Evolutionary conservation across 805 yeast genomes (phyloP), one percentile per base, ranked within the genome.

Genomic region (Candida arabinofermentans): DNA sequence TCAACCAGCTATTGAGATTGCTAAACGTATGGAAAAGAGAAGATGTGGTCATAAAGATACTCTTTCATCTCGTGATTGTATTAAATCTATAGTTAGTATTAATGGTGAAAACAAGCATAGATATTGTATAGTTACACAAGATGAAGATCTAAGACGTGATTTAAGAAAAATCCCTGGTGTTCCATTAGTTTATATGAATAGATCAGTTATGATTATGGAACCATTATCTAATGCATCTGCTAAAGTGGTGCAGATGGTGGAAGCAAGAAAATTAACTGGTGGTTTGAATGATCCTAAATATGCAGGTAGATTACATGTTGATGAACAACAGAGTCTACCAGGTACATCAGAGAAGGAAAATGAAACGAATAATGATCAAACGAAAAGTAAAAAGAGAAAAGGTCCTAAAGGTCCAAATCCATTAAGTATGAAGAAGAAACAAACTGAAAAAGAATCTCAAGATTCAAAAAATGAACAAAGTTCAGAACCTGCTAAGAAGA

Each of bases 161-260:
- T 69, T 93, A 46, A 74, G 98, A 50, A 69, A 69, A 24, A 70
- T 89, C 9, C 95, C 99, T 0, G 99, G 96, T 10, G 84, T 88
- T 1, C 99, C 99, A 1, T 63, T 93, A 49, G 69, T 91, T 8
- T 90, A 85, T 61, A 80, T 93, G 78, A 82, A 85, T 56, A 73
- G 96, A 46, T 79, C 96, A 1, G 99, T 93, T 14, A 86, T 93
- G 91, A 81, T 93, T 22, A 80, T 93, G 93, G 99, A 93, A 64
- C 96, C 97, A 7, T 67, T 89, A 51, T 85, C 96, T 39, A 75
- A 74, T 29, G 86, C 86, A 6, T 83, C 91, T 33, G 70, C 69
- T 10, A 61, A 58, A 34, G 69, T 72, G 13, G 77, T 79, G 41
- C 56, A 57, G 35, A 52, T 62, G 23, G 67, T 72, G 31, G 99